Evolutionary conservation across 2,329 filamentous ascomycete species (phyloP).

Genomic region (Meredithiella fracta): DNA sequence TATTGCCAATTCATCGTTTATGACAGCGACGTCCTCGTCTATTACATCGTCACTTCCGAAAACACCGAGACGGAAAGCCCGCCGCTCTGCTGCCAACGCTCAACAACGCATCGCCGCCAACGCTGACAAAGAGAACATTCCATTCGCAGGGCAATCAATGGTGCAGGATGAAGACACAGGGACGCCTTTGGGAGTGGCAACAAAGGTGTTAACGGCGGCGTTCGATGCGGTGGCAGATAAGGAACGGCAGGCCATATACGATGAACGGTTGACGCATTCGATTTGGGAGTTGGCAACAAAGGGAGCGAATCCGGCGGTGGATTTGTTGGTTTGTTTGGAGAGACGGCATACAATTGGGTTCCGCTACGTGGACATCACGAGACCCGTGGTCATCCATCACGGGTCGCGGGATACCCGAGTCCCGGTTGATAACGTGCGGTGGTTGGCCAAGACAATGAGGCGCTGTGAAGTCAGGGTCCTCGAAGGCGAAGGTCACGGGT

Average conservation of each 20-base stretch:
- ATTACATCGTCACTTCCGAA: conserved; percentile 65
- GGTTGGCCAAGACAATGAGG: conserved; percentile 88
- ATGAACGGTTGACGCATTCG: conserved; percentile 70
- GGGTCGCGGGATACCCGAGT: conserved; percentile 81
- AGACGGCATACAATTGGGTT: conserved; percentile 85
- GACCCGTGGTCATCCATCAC: conserved; percentile 84
- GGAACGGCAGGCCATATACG: conserved; percentile 60
- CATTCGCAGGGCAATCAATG: neutral
- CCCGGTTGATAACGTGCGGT: conserved; percentile 84
- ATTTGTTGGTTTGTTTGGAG: conserved; percentile 83
- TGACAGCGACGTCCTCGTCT: conserved; percentile 77
- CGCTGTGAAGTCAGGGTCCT: conserved; percentile 81
- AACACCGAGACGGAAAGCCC: conserved; percentile 40
- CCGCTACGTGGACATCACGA: conserved; percentile 87
- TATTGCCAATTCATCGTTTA: conserved; percentile 88
- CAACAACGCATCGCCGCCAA: neutral
- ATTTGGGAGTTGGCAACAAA: conserved; percentile 90
- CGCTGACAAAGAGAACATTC: conserved; percentile 2
- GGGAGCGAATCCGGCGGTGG: conserved; percentile 83
- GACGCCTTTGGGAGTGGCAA: neutral
- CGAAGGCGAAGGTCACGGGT: conserved; percentile 79
- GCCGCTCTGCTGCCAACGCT: conserved; percentile 14
- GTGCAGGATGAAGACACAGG: neutral
- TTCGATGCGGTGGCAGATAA: conserved; percentile 48
- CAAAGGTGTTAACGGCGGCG: conserved; percentile 33